Percentiles rank a stretch among this genome's conserved stretches.
Conservation (phyloP, 192 early-diverging fungal species). For the Coemansia sp. region DNA sequence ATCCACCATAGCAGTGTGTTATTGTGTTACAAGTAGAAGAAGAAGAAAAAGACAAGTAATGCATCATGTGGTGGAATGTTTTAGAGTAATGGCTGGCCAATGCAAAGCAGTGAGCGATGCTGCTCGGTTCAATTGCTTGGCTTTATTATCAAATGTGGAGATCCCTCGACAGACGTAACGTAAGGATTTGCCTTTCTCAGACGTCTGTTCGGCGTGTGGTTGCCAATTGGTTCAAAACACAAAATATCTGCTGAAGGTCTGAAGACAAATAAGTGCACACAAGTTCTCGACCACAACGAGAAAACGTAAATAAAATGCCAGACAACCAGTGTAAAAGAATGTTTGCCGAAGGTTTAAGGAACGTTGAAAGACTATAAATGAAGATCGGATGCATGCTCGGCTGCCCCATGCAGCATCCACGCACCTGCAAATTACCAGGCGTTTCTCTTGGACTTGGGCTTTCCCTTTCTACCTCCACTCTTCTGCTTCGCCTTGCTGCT, state of each 20-base stretch:
- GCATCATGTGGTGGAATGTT: slow-evolving; percentile 11
- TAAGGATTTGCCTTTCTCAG: neutral
- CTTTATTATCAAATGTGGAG: neutral
- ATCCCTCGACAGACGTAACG: neutral
- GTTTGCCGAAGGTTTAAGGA: neutral
- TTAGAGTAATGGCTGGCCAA: slow-evolving; percentile 2
- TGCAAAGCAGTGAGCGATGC: neutral
- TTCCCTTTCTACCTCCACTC: slow-evolving; percentile 26
- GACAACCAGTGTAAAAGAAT: neutral
- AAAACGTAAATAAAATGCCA: neutral
- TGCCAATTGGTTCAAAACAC: neutral
- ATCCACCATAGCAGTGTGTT: slow-evolving; percentile 25
- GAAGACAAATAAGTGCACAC: neutral
- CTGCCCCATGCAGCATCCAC: neutral
- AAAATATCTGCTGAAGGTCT: neutral
- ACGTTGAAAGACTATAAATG: neutral
- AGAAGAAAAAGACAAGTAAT: neutral
- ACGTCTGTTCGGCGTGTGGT: neutral
- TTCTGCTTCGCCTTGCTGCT: slow-evolving; percentile 24
- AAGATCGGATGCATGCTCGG: slow-evolving; percentile 1
- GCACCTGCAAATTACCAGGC: slow-evolving; percentile 12
- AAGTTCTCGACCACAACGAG: neutral
- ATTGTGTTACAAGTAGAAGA: too few species aligned
- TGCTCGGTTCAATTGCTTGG: neutral
- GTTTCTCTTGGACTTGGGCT: slow-evolving; percentile 30